Evolutionary conservation across 2,329 filamentous ascomycete species (phyloP).

Genomic region (Capronia americana): DNA sequence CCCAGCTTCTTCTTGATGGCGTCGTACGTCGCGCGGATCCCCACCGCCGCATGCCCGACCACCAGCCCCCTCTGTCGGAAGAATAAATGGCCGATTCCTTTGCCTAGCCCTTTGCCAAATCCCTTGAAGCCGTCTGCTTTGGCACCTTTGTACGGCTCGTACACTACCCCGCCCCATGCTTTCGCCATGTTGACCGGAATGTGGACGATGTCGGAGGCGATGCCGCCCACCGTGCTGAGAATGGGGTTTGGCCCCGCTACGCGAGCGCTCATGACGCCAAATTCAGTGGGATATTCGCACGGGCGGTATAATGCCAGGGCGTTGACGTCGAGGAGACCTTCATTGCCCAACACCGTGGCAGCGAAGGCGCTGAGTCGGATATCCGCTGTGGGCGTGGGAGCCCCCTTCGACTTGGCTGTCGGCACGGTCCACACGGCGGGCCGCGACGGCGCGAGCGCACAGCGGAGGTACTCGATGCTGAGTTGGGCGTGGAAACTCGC

Average conservation of each 20-base stretch:
- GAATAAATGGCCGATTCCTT: slow-evolving; percentile 67
- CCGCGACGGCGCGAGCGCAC: slow-evolving; percentile 70
- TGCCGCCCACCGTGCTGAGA: slow-evolving; percentile 77
- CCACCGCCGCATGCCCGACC: slow-evolving; percentile 33
- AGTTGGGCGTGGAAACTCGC: slow-evolving; percentile 74
- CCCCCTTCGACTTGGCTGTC: slow-evolving; percentile 62
- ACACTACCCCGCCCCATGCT: slow-evolving; percentile 53
- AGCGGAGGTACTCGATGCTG: slow-evolving; percentile 69
- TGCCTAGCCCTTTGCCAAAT: slow-evolving; percentile 51
- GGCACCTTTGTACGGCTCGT: slow-evolving; percentile 52
- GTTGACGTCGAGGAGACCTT: slow-evolving; percentile 68
- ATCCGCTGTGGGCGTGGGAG: background rate
- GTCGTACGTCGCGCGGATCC: slow-evolving; percentile 40
- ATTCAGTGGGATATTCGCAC: slow-evolving; percentile 75
- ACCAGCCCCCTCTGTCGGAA: slow-evolving; percentile 62
- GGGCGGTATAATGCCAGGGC: slow-evolving; percentile 71
- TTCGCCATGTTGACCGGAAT: slow-evolving; percentile 62
- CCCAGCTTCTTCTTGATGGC: slow-evolving; percentile 38
- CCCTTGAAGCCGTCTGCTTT: slow-evolving; percentile 50
- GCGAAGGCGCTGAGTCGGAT: slow-evolving; percentile 73
- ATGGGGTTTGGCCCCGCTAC: slow-evolving; percentile 64
- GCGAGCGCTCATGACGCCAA: slow-evolving; percentile 27
- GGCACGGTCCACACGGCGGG: slow-evolving; percentile 76
- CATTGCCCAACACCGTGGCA: slow-evolving; percentile 69
- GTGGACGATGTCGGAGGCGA: slow-evolving; percentile 76